These are phyloP conservation scores for Hypsizygus marmoreus DNA, from an alignment of 768 basidiomycete genomes.

Conservation along the genomic window DNA sequence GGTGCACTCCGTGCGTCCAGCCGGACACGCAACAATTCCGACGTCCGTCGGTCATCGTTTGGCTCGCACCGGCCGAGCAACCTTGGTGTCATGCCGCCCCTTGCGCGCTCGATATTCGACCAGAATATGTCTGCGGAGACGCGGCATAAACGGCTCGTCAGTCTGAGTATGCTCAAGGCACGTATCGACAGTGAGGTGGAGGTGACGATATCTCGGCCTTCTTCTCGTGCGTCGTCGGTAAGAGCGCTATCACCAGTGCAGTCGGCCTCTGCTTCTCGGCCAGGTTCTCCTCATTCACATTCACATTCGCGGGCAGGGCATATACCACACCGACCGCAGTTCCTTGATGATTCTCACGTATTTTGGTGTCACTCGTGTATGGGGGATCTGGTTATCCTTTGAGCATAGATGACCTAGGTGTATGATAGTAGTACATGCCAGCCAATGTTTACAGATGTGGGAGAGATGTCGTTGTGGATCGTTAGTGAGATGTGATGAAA, in stretches of 20 bases:
- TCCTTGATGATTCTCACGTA: constrained; percentile 85
- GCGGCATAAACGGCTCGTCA: constrained; percentile 79
- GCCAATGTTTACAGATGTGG: no score
- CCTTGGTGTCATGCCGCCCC: constrained; percentile 35
- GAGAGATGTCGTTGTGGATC: no score
- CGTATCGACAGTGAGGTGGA: constrained; percentile 83
- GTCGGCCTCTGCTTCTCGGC: constrained; percentile 33
- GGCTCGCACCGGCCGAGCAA: constrained; percentile 41
- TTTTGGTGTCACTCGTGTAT: constrained; percentile 88
- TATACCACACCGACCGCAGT: constrained; percentile 59
- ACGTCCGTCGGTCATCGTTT: constrained; percentile 38
- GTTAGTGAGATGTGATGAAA: no score
- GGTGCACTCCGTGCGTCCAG: constrained; percentile 49
- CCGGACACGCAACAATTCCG: constrained; percentile 34
- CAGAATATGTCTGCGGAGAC: constrained; percentile 73
- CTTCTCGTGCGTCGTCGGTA: constrained; percentile 35
- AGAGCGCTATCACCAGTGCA: constrained; percentile 58
- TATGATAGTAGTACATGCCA: no score
- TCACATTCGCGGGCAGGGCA: constrained; percentile 19
- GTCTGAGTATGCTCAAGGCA: constrained; percentile 87
- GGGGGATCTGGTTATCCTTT: constrained; percentile 81
- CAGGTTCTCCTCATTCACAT: constrained; percentile 22
- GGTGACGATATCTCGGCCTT: constrained; percentile 40
- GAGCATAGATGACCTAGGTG: no score
- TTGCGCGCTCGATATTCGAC: constrained; percentile 65